A percentile compares a stretch with the other conserved stretches of the same genome.
These are phyloP conservation scores for Babesia sp. DNA, from an alignment of 169 alveolate genomes.

Conservation along the genomic window DNA sequence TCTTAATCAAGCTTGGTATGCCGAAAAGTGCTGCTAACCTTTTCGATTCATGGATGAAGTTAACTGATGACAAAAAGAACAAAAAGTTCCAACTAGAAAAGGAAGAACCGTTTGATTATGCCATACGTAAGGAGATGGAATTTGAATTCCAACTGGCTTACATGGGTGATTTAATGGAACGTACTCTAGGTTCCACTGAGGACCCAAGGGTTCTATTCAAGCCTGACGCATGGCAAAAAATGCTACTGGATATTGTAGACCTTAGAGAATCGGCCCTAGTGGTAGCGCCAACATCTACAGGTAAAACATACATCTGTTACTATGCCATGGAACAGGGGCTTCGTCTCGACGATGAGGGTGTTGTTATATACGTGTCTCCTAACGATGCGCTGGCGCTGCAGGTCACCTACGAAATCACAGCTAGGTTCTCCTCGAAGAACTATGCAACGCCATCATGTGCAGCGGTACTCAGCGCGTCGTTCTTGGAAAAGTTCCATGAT, in stretches of 20 bases:
- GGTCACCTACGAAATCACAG: conserved; percentile 87
- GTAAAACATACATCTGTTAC: conserved; percentile 90
- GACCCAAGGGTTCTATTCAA: conserved; percentile 88
- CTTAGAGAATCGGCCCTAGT: conserved; percentile 77
- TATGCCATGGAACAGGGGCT: conserved; percentile 90
- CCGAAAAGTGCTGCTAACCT: conserved; percentile 26
- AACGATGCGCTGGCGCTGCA: conserved; percentile 88
- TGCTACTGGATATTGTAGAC: conserved; percentile 83
- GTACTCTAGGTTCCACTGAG: conserved; percentile 80
- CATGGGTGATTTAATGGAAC: conserved; percentile 83
- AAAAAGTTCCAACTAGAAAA: conserved; percentile 19
- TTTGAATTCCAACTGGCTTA: conserved; percentile 76
- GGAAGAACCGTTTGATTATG: conserved; percentile 35
- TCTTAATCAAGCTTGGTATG: conserved; percentile 35
- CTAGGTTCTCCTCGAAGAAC: conserved; percentile 85
- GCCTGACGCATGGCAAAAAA: conserved; percentile 91
- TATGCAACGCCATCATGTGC: conserved; percentile 74
- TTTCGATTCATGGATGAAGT: conserved; percentile 26
- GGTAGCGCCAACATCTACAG: conserved; percentile 90
- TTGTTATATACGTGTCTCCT: conserved; percentile 89
- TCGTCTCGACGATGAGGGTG: conserved; percentile 83
- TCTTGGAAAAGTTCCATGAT: conserved; percentile 76
- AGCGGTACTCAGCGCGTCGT: conserved; percentile 61
- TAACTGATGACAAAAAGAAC: conserved; percentile 14
- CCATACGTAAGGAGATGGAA: conserved; percentile 66